Evolutionary conservation across 179 eudicot species (phyloP).

Genomic region (Camellia oleifera): DNA sequence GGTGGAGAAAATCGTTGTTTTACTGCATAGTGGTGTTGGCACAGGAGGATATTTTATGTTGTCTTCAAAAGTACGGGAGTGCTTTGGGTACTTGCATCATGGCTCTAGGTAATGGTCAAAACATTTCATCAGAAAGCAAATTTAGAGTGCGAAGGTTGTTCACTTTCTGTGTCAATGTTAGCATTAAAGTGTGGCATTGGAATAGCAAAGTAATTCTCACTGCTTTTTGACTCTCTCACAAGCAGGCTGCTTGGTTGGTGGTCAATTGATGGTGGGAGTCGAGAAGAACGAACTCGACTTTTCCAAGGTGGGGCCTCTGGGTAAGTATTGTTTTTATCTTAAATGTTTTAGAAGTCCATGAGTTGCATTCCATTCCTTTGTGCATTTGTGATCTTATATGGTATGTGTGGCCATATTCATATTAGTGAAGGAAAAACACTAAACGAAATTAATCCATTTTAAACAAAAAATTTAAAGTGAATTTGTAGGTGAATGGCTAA

Average conservation of each 20-base stretch:
- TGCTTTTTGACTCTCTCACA: slow-evolving; percentile 13
- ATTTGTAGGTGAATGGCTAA: background rate
- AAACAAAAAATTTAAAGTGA: background rate
- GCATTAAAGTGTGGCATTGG: too few relatives aligned
- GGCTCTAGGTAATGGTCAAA: slow-evolving; percentile 69
- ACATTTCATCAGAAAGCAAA: background rate
- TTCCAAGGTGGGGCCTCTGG: slow-evolving; percentile 66
- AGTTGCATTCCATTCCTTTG: background rate
- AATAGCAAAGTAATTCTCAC: background rate
- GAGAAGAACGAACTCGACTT: slow-evolving; percentile 87
- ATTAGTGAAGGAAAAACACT: background rate
- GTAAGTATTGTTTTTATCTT: slow-evolving; percentile 33
- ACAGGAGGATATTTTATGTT: slow-evolving; percentile 53
- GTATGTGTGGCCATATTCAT: background rate
- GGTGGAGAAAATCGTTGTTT: slow-evolving; percentile 62
- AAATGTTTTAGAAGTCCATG: background rate
- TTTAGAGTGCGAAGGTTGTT: background rate
- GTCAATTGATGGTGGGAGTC: slow-evolving; percentile 95
- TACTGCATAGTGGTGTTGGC: slow-evolving; percentile 50
- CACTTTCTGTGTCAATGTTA: background rate
- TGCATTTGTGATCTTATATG: background rate
- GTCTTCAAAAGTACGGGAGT: slow-evolving; percentile 65
- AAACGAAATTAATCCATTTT: background rate
- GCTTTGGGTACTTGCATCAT: slow-evolving; percentile 76
- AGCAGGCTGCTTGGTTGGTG: slow-evolving; percentile 94